These are phyloP conservation scores for Mixia osmundae DNA, from an alignment of 1,284 basidiomycete species.

Conservation along the genomic window DNA sequence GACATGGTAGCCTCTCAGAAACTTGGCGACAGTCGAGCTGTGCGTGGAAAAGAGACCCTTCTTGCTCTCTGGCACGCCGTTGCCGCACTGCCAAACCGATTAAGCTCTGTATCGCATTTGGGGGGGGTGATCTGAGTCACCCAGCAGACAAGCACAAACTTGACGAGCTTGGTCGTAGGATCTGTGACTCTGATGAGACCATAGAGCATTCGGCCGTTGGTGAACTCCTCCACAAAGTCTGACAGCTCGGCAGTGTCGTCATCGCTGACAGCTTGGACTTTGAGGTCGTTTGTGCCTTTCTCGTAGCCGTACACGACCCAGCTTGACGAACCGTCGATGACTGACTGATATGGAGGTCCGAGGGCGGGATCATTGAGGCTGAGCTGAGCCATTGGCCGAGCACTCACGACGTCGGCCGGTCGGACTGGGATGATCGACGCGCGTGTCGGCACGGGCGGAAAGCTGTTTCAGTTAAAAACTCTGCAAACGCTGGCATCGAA, in stretches of 20 bases:
- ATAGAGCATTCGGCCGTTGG: conserved; percentile 87
- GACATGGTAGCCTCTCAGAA: conserved; percentile 64
- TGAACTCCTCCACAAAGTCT: conserved; percentile 81
- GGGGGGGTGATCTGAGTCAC: conserved; percentile 9
- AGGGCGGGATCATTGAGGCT: conserved; percentile 4
- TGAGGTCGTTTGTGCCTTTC: conserved; percentile 12
- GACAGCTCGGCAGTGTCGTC: conserved; percentile 62
- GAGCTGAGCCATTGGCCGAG: too few species aligned
- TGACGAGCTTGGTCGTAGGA: conserved; percentile 67
- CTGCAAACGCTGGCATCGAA: too few species aligned
- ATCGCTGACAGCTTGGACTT: conserved; percentile 5
- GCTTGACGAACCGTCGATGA: conserved; percentile 5
- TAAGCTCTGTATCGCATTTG: background rate
- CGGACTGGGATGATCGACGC: too few species aligned
- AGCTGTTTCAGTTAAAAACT: too few species aligned
- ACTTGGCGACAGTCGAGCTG: conserved; percentile 54
- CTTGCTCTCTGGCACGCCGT: conserved; percentile 74
- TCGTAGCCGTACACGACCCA: conserved; percentile 10
- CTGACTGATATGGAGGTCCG: conserved; percentile 4
- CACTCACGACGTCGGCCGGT: too few species aligned
- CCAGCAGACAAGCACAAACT: conserved; percentile 54
- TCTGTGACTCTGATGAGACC: conserved; percentile 75
- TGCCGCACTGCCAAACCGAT: conserved; percentile 44
- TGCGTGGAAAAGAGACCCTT: conserved; percentile 84
- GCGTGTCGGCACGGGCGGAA: too few species aligned